Conservation (phyloP, 768 basidiomycete genomes). For the Boletales sp. region DNA sequence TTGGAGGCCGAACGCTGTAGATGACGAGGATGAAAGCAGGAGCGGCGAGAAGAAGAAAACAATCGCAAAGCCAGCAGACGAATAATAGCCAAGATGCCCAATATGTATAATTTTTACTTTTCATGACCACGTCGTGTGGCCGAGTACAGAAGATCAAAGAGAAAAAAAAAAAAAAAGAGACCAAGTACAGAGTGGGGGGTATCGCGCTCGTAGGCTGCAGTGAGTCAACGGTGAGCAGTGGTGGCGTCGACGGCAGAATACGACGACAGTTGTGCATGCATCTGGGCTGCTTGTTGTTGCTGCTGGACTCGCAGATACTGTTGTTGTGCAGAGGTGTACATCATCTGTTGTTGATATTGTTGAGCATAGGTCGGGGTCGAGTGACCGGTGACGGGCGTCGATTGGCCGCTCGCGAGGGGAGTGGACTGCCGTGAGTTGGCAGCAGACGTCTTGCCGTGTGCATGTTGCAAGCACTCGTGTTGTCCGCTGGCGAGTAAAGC, state of each 20-base stretch:
- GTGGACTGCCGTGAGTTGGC: slow-evolving; percentile 33
- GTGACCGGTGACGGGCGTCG: slow-evolving; percentile 28
- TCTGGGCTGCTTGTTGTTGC: slow-evolving; percentile 31
- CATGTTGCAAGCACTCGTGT: slow-evolving; percentile 49
- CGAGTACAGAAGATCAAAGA: neutral
- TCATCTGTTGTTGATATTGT: slow-evolving; percentile 37
- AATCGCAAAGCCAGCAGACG: slow-evolving; percentile 5
- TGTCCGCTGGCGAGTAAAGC: slow-evolving; percentile 75
- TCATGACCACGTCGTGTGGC: slow-evolving; percentile 3
- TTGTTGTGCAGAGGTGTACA: slow-evolving; percentile 34
- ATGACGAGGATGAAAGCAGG: slow-evolving; percentile 6
- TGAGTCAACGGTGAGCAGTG: slow-evolving; percentile 14
- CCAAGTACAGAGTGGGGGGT: slow-evolving; percentile 6
- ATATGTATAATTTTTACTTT: slow-evolving; percentile 38
- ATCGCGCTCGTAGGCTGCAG: slow-evolving; percentile 7
- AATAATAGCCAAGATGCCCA: slow-evolving; percentile 30
- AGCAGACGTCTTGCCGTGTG: slow-evolving; percentile 29
- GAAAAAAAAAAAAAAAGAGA: neutral
- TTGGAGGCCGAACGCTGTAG: slow-evolving; percentile 26
- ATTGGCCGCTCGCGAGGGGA: slow-evolving; percentile 28
- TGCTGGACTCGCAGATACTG: slow-evolving; percentile 36
- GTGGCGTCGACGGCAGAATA: slow-evolving; percentile 16
- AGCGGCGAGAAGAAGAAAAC: slow-evolving; percentile 1
- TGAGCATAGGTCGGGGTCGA: slow-evolving; percentile 31
- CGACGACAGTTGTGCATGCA: slow-evolving; percentile 24